Percentiles rank a stretch among this genome's conserved stretches.
phyloP scores from a whole-genome alignment of 2,329 filamentous ascomycete species.

The Aspergillus jensenii region DNA sequence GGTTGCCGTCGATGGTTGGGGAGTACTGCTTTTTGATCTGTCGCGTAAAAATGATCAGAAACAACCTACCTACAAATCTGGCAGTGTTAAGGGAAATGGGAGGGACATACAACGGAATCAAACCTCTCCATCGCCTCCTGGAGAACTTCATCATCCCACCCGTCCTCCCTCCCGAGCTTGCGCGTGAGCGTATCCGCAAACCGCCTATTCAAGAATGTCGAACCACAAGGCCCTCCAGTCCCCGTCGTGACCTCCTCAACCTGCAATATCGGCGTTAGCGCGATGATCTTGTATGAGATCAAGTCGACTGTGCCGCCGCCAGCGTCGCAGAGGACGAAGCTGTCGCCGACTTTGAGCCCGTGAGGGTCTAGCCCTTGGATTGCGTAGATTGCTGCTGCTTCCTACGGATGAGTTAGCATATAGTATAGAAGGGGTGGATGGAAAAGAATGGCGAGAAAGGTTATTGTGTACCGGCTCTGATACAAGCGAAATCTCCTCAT shows the following conservation, averaged over 20 bases:
- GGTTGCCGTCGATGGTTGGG: constrained; percentile 13
- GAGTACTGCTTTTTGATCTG: constrained; percentile 23
- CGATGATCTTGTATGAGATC: constrained; percentile 28
- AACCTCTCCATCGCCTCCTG: constrained; percentile 26
- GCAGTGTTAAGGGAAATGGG: no score
- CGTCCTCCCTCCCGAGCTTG: constrained; percentile 10
- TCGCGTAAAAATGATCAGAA: not conserved
- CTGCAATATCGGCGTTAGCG: constrained; percentile 22
- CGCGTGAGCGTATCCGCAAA: constrained; percentile 25
- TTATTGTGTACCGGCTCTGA: constrained; percentile 1
- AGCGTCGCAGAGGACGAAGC: constrained; percentile 28
- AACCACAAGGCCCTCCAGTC: constrained; percentile 26
- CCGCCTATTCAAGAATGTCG: constrained; percentile 27
- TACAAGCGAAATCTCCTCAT: not conserved
- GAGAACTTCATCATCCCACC: constrained; percentile 26
- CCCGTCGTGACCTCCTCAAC: constrained; percentile 27
- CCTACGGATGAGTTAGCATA: not conserved
- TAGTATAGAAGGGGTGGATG: not conserved
- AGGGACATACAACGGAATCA: constrained; percentile 16
- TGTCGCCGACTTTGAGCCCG: constrained; percentile 18
- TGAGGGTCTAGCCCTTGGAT: constrained; percentile 14
- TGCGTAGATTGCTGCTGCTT: constrained; percentile 11
- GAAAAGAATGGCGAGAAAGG: not conserved
- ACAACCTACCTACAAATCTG: not conserved
- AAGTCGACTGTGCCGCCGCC: constrained; percentile 32